Base-by-base conservation (phyloP, 148 eudicot species). In the Camellia granthamiana region DNA sequence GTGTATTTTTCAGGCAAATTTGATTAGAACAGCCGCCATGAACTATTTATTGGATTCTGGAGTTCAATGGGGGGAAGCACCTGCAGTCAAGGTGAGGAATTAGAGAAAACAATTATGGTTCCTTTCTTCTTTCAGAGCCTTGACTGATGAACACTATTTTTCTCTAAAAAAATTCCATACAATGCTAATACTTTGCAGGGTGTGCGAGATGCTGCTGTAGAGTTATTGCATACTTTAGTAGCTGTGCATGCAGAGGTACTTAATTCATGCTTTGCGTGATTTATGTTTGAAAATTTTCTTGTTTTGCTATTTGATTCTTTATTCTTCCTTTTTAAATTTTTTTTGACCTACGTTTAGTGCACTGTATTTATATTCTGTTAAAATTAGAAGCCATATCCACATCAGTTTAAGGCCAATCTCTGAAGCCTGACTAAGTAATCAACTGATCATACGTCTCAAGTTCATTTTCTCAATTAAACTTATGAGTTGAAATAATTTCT, bases 191-290 rank as follows among this genome's bases (percentile, higher is more conserved):
- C 41, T 59, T 78, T 85, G 84, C 91, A 96, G 99, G 97, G 99
- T 70, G 95, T 93, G 66, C 93, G 98, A 77, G 99, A 96, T 91
- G 98, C 93, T 43, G 94, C 98, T 84, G 97, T 96, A 77, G 98
- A 96, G 76, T 80, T 96, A 67, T 81, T 96, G 83, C 99, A 96
- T 75, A 89, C 93, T 59, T 84, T 96, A 61, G 98, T 96, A 23
- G 97, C 98, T 75, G 97, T 96, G 76, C 99, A 96, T 85, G 95
- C 99, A 5, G 99, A 96, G 95, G 98, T 96, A 95, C 51, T 72
- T 60, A 21, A 43, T 60, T 55, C 51, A 21, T 78, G 80, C 49
- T 74, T n/a, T 7, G 61, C 1, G 13, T 54, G 38, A 44, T 58
- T 75, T 47, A n/a, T 66, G 43, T 18, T 59, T 49, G 51, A 66